phyloP scores from a whole-genome alignment of 23 red algal species.

The Gracilariopsis chorda region DNA sequence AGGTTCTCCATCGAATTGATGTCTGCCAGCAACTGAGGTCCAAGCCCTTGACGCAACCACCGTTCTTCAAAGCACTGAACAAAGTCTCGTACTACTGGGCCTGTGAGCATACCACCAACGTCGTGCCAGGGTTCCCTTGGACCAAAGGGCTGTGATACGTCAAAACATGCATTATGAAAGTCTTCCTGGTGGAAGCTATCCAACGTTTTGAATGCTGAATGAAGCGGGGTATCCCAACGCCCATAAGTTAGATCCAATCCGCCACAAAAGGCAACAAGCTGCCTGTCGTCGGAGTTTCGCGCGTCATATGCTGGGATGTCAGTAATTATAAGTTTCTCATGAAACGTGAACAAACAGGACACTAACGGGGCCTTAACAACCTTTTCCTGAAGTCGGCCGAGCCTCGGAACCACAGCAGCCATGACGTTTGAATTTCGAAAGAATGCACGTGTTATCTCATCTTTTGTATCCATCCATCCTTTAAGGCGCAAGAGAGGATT shows the following conservation, averaged over 20 bases:
- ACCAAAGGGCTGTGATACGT: slow-evolving; percentile 16
- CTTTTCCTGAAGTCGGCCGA: slow-evolving; percentile 32
- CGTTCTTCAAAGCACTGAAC: slow-evolving; percentile 62
- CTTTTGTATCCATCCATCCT: slow-evolving; percentile 69
- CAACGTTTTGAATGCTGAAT: slow-evolving; percentile 34
- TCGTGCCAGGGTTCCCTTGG: slow-evolving; percentile 82
- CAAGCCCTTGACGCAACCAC: slow-evolving; percentile 55
- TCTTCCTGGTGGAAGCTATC: slow-evolving; percentile 33
- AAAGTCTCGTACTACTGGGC: slow-evolving; percentile 48
- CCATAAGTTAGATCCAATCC: slow-evolving; percentile 73
- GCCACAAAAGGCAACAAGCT: slow-evolving; percentile 60
- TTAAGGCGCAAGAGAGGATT: slow-evolving; percentile 30
- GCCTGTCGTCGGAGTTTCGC: slow-evolving; percentile 6
- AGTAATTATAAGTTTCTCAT: slow-evolving; percentile 58
- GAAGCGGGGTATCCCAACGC: slow-evolving; percentile 59
- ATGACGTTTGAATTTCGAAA: slow-evolving; percentile 64
- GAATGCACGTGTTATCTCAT: slow-evolving; percentile 59
- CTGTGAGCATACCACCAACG: slow-evolving; percentile 35
- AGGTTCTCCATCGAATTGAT: slow-evolving; percentile 20
- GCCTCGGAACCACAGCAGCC: slow-evolving; percentile 60
- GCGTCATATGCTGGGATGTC: slow-evolving; percentile 25
- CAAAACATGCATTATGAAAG: slow-evolving; percentile 73
- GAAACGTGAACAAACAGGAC: slow-evolving; percentile 57
- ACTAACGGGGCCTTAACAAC: slow-evolving; percentile 45
- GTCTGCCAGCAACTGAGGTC: slow-evolving; percentile 12